A percentile compares a stretch with the other conserved stretches of the same genome.
phyloP scores from a whole-genome alignment of 352 stramenopile genomes.

The Phytophthora podocarpi region DNA sequence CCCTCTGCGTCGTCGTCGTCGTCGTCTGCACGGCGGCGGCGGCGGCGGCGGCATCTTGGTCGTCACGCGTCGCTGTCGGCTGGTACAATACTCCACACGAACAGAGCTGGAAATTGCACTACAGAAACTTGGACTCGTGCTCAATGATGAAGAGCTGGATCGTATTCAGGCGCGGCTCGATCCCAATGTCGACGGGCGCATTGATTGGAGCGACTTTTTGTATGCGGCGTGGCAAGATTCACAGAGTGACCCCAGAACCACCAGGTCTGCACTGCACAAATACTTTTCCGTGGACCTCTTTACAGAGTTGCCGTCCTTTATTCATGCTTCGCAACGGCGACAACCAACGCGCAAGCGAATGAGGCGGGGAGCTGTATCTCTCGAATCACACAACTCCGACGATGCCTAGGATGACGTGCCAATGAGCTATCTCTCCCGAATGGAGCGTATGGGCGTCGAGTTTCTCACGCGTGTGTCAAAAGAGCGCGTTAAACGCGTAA shows the following conservation, averaged over 20 bases:
- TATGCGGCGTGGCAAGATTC: slow-evolving; percentile 41
- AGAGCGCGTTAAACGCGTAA: slow-evolving; percentile 28
- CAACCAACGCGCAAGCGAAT: background rate
- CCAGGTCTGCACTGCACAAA: slow-evolving; percentile 15
- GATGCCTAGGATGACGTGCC: background rate
- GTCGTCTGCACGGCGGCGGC: too few species aligned
- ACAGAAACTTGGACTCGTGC: slow-evolving; percentile 52
- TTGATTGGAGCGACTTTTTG: slow-evolving; percentile 62
- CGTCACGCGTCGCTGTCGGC: too few species aligned
- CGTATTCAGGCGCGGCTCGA: slow-evolving; percentile 41
- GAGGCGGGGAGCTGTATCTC: slow-evolving; percentile 5
- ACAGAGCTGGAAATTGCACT: slow-evolving; percentile 63
- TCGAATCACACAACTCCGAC: background rate
- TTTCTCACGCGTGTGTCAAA: slow-evolving; percentile 50
- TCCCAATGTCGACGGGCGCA: slow-evolving; percentile 34
- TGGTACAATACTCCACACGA: too few species aligned
- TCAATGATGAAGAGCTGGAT: slow-evolving; percentile 40
- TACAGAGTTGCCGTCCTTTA: slow-evolving; percentile 44
- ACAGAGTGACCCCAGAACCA: background rate
- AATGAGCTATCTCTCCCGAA: slow-evolving; percentile 30
- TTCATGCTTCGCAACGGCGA: slow-evolving; percentile 23
- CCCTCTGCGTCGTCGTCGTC: too few species aligned
- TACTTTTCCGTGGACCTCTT: slow-evolving; percentile 55
- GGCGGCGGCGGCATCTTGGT: too few species aligned
- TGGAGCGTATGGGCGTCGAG: slow-evolving; percentile 49